These are phyloP conservation scores for Penicillium waksmanii DNA, from an alignment of 495 filamentous ascomycete species.

Conservation along the genomic window DNA sequence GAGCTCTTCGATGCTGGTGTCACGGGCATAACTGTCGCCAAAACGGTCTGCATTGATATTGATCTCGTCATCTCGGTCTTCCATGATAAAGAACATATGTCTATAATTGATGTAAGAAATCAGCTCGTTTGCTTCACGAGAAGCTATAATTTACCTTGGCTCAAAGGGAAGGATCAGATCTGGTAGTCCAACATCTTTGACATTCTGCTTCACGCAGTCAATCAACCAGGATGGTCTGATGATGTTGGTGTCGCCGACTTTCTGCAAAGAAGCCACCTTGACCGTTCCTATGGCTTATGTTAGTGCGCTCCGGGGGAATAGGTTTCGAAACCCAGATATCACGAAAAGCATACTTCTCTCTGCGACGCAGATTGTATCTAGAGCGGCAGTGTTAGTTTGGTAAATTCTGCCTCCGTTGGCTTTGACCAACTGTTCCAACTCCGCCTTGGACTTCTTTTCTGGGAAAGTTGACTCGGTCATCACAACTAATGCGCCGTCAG, in stretches of 20 bases:
- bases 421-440: conserved; percentile 87
- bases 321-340: no score
- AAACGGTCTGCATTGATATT: conserved; percentile 69
- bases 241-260: conserved; percentile 67
- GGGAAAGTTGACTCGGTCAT: conserved; percentile 63
- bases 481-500: conserved; percentile 47
- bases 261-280: conserved; percentile 81
- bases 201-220: conserved; percentile 72
- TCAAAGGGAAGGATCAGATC: conserved; percentile 71
- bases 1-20: conserved; percentile 69
- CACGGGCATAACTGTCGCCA: conserved; percentile 81
- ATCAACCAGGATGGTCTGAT: conserved; percentile 82
- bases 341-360: conserved; percentile 62
- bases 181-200: conserved; percentile 60
- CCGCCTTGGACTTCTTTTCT: conserved; percentile 71
- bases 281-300: conserved; percentile 60
- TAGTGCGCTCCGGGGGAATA: not conserved
- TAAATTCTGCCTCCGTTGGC: conserved; percentile 82
- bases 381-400: conserved; percentile 66
- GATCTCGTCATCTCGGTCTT: conserved; percentile 47
- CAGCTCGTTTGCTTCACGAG: not conserved
- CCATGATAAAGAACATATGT: conserved; percentile 60
- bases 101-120: conserved; percentile 21
- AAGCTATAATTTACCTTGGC: conserved; percentile 54
- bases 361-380: conserved; percentile 70